These are phyloP conservation scores for Mortierella sp. DNA, from an alignment of 371 early-diverging fungal species.

Conservation along the genomic window DNA sequence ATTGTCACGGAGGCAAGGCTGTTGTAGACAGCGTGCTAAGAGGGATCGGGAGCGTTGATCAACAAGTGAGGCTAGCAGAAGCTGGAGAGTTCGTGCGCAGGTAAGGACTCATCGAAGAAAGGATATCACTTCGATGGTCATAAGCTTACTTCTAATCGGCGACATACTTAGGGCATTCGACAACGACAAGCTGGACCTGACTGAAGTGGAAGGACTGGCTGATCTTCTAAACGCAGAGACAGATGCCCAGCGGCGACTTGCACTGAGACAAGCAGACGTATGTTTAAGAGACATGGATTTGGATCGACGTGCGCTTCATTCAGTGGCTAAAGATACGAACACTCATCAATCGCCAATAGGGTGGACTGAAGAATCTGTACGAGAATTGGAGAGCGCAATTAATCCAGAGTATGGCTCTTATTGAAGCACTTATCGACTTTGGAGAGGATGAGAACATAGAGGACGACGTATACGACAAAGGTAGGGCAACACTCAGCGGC, in stretches of 20 bases:
- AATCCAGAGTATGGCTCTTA: constrained; percentile 70
- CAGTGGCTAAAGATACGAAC: too few relatives aligned
- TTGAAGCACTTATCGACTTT: constrained; percentile 88
- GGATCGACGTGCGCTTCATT: too few relatives aligned
- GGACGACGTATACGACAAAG: constrained; percentile 68
- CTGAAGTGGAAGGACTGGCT: constrained; percentile 82
- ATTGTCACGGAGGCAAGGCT: constrained; percentile 84
- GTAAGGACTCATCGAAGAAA: not conserved
- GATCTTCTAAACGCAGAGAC: constrained; percentile 88
- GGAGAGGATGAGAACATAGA: constrained; percentile 88
- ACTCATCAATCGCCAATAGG: constrained; percentile 47
- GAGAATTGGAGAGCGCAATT: constrained; percentile 73
- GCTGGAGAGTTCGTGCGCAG: constrained; percentile 80
- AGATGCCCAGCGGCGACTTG: constrained; percentile 76
- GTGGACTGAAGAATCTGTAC: constrained; percentile 70
- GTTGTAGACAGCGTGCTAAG: constrained; percentile 70
- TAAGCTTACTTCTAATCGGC: not conserved
- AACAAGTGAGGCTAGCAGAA: constrained; percentile 74
- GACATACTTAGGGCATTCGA: constrained; percentile 70
- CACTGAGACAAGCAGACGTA: constrained; percentile 78
- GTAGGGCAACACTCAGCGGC: constrained; percentile 34
- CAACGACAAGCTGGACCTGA: constrained; percentile 82
- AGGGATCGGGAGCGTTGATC: constrained; percentile 59
- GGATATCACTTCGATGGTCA: not conserved
- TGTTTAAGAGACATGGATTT: not conserved